Evolutionary conservation across 495 filamentous ascomycete species (phyloP), one percentile per base, ranked within the genome.

Genomic region (Cetradonia linearis): DNA sequence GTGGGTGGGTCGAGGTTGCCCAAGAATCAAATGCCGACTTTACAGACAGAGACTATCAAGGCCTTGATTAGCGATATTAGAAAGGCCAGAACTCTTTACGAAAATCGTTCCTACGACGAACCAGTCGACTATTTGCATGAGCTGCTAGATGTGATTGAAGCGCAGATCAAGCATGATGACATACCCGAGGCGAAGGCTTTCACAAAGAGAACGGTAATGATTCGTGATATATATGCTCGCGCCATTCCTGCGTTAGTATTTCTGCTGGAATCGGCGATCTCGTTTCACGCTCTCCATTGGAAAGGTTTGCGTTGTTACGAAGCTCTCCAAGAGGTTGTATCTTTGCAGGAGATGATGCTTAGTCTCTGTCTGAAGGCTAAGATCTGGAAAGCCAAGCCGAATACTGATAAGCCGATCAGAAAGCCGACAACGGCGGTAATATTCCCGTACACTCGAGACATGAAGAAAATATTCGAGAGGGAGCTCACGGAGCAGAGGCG

Each of bases 221-320:
- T 66, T 6, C 56, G 49, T 8, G 66, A 68, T 31, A 58, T 66
- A n/a, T 66, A 66, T 53, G 56, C 58, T 36, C 46, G 55, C 2
- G 63, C 55, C 25, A 61, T 68, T 18, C 64, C 64, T 14, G 46
- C 47, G 4, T 23, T 65, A 31, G 58, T 66, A 10, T 58, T 49
- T 13, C 23, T 64, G 23, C 27, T 68, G 7, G 36, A 58, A 27
- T 38, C 40, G 31, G 61, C 58, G 6, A 10, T 68, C 3, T 10
- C 11, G 40, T 50, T 37, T 18, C 48, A 56, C 6, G 42, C 40
- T 13, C 37, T 42, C 25, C 14, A 57, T 11, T 48, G 52, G 2
- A n/a, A 38, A 9, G 50, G 33, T 13, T 30, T 52, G 27, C 33
- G 55, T 37, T 33, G 62, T 40, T 28, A 58, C 14, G 37, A 52